Evolutionary conservation across 2,329 filamentous ascomycete species (phyloP).

Genomic region (Stylonectria norvegica): DNA sequence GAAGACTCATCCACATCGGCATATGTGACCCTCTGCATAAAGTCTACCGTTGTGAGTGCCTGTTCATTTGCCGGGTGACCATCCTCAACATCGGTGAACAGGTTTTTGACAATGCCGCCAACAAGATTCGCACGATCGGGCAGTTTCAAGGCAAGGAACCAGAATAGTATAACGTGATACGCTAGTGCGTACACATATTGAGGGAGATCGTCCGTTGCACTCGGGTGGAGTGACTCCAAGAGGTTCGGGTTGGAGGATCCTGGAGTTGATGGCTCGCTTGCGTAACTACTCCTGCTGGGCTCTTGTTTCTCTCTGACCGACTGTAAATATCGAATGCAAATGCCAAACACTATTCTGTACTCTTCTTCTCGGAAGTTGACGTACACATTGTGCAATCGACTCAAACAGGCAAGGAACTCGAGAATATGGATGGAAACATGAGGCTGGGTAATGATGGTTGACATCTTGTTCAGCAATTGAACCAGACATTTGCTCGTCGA

Average conservation of each 20-base stretch:
- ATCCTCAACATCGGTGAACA: conserved; percentile 75
- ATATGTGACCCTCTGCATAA: conserved; percentile 86
- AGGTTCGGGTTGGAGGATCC: conserved; percentile 15
- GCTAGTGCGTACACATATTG: conserved; percentile 93
- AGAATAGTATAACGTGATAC: conserved; percentile 94
- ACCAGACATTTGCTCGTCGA: conserved; percentile 84
- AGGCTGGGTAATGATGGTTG: conserved; percentile 90
- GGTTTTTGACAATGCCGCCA: conserved; percentile 82
- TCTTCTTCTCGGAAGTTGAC: conserved; percentile 89
- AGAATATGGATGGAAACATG: conserved; percentile 91
- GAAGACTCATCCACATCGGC: conserved; percentile 78
- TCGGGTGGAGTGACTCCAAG: conserved; percentile 22
- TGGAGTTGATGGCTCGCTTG: conserved; percentile 40
- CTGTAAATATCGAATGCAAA: conserved; percentile 90
- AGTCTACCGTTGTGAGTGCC: conserved; percentile 87
- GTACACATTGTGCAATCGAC: conserved; percentile 78
- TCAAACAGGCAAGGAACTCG: conserved; percentile 88
- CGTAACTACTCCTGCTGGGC: conserved; percentile 43
- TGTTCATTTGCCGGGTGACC: conserved; percentile 80
- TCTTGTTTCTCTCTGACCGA: conserved; percentile 70
- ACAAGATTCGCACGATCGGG: conserved; percentile 81
- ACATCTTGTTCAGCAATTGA: conserved; percentile 87
- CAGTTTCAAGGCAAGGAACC: conserved; percentile 88
- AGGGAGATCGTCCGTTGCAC: conserved; percentile 67
- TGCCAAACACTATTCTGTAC: conserved; percentile 90